These are phyloP conservation scores for Didymella lethalis DNA, from an alignment of 2,329 filamentous ascomycete genomes.

Conservation along the genomic window DNA sequence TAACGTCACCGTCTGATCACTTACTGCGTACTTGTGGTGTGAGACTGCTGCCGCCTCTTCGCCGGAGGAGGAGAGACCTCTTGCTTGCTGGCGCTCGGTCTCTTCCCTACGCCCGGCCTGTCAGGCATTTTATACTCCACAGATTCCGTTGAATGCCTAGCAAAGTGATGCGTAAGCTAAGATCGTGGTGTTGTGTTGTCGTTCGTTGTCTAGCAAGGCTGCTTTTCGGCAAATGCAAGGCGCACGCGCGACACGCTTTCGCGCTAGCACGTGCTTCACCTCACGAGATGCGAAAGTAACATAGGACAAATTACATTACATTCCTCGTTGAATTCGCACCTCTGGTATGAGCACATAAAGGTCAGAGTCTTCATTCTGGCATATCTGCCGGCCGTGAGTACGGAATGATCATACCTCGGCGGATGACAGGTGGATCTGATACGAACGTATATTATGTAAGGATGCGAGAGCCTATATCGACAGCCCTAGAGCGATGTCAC, in stretches of 20 bases:
- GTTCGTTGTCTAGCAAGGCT: slow-evolving; percentile 9
- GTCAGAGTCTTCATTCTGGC: not conserved
- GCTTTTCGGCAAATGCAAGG: slow-evolving; percentile 21
- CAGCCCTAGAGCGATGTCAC: not conserved
- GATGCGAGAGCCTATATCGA: not conserved
- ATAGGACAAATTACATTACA: not conserved
- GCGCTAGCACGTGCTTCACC: slow-evolving; percentile 45
- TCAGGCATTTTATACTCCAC: slow-evolving; percentile 29
- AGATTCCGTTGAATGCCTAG: too few species aligned
- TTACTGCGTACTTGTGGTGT: slow-evolving; percentile 60
- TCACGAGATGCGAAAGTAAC: not conserved
- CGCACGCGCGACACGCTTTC: slow-evolving; percentile 38
- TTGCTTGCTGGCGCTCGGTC: slow-evolving; percentile 50
- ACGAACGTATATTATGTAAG: not conserved
- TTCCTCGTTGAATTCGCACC: not conserved
- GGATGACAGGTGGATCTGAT: not conserved
- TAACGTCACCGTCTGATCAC: not conserved
- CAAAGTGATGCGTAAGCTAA: not conserved
- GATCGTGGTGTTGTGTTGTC: slow-evolving; percentile 7
- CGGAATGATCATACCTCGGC: not conserved
- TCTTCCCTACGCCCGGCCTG: slow-evolving; percentile 40
- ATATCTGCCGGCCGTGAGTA: not conserved
- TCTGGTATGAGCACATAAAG: not conserved
- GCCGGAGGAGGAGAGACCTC: slow-evolving; percentile 65
- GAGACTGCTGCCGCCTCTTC: slow-evolving; percentile 63